A percentile compares a stretch with the other conserved stretches of the same genome.
Conservation (phyloP, 1,139 yeast genomes). For the Suhomyces bolitotheri region DNA sequence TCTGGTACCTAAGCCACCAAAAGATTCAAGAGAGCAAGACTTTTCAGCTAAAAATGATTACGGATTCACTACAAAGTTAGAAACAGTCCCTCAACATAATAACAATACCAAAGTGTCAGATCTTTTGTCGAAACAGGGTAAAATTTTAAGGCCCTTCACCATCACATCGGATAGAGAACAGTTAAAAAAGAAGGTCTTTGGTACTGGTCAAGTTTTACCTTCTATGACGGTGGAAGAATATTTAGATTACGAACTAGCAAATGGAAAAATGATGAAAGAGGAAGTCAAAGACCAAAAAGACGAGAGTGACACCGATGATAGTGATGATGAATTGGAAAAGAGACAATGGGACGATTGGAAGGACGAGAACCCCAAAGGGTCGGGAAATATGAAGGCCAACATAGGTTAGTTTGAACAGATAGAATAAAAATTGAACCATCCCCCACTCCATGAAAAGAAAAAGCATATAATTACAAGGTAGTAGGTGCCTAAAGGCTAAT, state of each 20-base stretch:
- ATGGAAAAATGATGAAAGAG: conserved; percentile 73
- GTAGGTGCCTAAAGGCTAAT: too few relatives aligned
- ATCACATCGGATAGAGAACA: conserved; percentile 63
- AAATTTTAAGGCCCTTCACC: conserved; percentile 81
- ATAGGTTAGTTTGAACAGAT: conserved; percentile 51
- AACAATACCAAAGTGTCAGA: conserved; percentile 24
- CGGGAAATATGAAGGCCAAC: conserved; percentile 82
- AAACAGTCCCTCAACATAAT: conserved; percentile 31
- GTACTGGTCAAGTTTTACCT: conserved; percentile 91
- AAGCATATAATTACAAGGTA: too few relatives aligned
- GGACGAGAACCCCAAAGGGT: conserved; percentile 82
- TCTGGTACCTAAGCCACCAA: conserved; percentile 9
- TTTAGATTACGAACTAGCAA: conserved; percentile 77
- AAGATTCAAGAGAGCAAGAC: conserved; percentile 16
- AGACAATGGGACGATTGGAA: conserved; percentile 93
- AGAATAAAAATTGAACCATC: background rate
- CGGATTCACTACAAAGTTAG: conserved; percentile 58
- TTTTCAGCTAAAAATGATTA: conserved; percentile 28
- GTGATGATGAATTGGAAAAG: conserved; percentile 54
- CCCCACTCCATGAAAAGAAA: too few relatives aligned
- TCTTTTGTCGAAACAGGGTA: conserved; percentile 66
- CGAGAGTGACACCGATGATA: conserved; percentile 34
- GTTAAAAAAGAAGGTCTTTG: conserved; percentile 66
- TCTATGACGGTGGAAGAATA: conserved; percentile 95
- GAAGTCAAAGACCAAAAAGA: conserved; percentile 35